A percentile compares a stretch with the other conserved stretches of the same genome.
Evolutionary conservation across 2,329 filamentous ascomycete genomes (phyloP).

Genomic region (Pyrenophora seminiperda): DNA sequence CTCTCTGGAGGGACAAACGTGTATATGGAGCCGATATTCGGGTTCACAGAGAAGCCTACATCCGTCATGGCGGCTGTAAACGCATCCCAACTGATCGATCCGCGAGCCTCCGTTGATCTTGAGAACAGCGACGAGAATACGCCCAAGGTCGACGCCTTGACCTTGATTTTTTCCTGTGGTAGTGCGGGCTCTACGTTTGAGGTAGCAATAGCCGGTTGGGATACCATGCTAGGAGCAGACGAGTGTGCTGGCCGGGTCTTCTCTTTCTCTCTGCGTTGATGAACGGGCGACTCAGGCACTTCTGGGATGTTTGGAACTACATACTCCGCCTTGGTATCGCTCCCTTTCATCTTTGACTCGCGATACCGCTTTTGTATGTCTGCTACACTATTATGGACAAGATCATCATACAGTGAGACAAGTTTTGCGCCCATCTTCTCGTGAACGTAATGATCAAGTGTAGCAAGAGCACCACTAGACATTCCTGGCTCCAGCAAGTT

Average conservation of each 20-base stretch:
- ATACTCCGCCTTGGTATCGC: not conserved
- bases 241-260: not conserved
- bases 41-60: conserved; percentile 17
- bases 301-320: not conserved
- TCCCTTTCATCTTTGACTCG: not conserved
- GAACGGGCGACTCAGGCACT: not conserved
- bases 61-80: conserved; percentile 23
- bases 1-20: conserved; percentile 18
- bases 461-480: conserved; percentile 43
- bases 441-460: conserved; percentile 48
- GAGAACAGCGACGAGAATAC: conserved; percentile 47
- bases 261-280: conserved; percentile 6
- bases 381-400: not conserved
- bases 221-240: not conserved
- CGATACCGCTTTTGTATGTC: not conserved
- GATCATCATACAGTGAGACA: conserved; percentile 5
- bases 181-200: not conserved
- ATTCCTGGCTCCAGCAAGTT: conserved; percentile 52
- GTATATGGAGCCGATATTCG: conserved; percentile 22
- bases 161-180: conserved; percentile 36
- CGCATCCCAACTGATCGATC: conserved; percentile 24
- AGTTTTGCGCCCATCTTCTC: conserved; percentile 34
- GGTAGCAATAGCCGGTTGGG: not conserved
- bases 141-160: conserved; percentile 47
- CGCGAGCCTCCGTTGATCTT: conserved; percentile 25